A percentile compares a stretch with the other conserved stretches of the same genome.
phyloP scores from a whole-genome alignment of 2,329 filamentous ascomycete genomes.

The Fusarium protoensiforme region DNA sequence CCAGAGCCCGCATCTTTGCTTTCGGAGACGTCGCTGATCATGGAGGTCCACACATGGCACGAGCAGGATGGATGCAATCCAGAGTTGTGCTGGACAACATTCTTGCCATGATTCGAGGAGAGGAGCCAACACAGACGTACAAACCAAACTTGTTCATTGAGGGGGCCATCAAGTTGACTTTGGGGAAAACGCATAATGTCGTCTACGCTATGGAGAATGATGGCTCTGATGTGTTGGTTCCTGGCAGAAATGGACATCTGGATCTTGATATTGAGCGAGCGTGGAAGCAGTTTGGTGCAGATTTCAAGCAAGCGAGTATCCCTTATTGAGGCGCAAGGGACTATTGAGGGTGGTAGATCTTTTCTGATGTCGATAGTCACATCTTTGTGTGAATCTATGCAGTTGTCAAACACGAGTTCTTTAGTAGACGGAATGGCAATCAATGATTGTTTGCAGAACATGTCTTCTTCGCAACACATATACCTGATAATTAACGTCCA shows the following conservation, averaged over 20 bases:
- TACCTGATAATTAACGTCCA: background rate
- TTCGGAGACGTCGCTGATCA: conserved; percentile 10
- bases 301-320: background rate
- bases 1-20: background rate
- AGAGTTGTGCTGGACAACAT: background rate
- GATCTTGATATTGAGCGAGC: background rate
- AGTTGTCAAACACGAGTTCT: background rate
- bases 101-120: background rate
- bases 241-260: background rate
- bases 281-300: background rate
- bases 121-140: background rate
- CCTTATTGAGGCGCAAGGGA: background rate
- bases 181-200: background rate
- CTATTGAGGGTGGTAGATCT: background rate
- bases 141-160: background rate
- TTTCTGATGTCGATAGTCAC: background rate
- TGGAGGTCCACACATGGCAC: background rate
- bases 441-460: background rate
- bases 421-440: background rate
- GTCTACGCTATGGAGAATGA: background rate
- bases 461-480: background rate
- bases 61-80: background rate
- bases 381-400: background rate
- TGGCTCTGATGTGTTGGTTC: background rate
- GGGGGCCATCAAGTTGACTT: background rate